Percentiles rank a stretch among this genome's conserved stretches.
These are phyloP conservation scores for Camelina sativa DNA, from an alignment of 345 rosid genomes.

Conservation along the genomic window DNA sequence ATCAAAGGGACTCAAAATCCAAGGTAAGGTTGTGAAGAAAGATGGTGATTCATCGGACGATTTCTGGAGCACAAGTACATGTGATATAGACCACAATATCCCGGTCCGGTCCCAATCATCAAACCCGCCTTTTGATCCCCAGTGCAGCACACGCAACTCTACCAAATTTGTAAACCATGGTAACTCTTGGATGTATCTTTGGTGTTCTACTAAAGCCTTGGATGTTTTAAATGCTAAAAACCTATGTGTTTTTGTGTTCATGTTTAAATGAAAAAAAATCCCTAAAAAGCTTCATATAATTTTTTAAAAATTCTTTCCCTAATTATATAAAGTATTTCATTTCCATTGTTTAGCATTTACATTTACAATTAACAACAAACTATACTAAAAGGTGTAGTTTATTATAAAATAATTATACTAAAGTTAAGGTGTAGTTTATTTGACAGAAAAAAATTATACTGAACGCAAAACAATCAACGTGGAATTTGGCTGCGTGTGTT, in stretches of 20 bases:
- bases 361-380: background rate
- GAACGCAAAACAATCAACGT: background rate
- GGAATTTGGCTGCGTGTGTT: background rate
- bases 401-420: background rate
- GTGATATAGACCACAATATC: conserved; percentile 27
- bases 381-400: background rate
- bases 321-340: background rate
- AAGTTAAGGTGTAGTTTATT: background rate
- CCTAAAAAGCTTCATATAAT: too few species aligned
- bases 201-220: background rate
- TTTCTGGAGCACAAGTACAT: conserved; percentile 29
- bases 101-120: conserved; percentile 19
- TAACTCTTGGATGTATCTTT: conserved; percentile 10
- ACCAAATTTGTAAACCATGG: conserved; percentile 32
- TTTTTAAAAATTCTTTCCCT: too few species aligned
- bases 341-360: background rate
- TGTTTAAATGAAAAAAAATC: background rate
- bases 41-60: conserved; percentile 30
- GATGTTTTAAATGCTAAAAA: background rate
- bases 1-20: conserved; percentile 41
- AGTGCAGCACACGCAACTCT: conserved; percentile 30
- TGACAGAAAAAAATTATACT: background rate
- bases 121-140: conserved; percentile 23
- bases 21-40: conserved; percentile 37
- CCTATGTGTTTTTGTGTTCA: background rate